Base-by-base conservation (phyloP, 495 filamentous ascomycete species). In the Penicillium waksmanii region DNA sequence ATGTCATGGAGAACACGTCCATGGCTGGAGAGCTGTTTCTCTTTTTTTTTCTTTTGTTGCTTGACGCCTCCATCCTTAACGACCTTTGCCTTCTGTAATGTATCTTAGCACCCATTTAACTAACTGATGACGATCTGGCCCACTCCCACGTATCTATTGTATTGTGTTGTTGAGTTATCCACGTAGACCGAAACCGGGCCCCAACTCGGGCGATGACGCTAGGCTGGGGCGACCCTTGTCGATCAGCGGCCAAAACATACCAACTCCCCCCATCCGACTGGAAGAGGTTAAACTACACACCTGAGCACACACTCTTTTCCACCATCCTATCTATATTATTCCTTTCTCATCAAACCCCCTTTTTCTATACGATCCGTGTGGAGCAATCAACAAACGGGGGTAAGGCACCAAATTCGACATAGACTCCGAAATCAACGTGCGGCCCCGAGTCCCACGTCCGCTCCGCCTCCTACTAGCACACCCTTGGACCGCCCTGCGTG, bases 91-190 rank as follows among this genome's bases (percentile, higher is more conserved):
- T 70, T 79, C 70, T 76, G 70, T 76, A 71, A 56, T 77, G 73
- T 79, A 79, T 75, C 74, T 78, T 79, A 78, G 74, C 74, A 68
- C 73, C 66, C 66, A 76, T 79, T 79, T 78, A 75, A 69, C 69
- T 73, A 67, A 66, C 65, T 68, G 67, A 70, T 68, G 63, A 70
- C 54, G 65, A 69, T 58, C 61, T 65, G 67, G 53, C 40, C 33
- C 19, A 15, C 18, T 27, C 43, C 43, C 17, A 54, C 13, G 19
- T 36, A 19, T 7, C 23, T 38, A n/a, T n/a, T 38, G 36, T n/a
- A 8, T 38, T 38, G 34, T n/a, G 15, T 38, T 38, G 15, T n/a
- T 13, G 36, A n/a, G 36, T 13, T 38, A 12, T 38, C 36, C 36
- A 38, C 36, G 11, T 38, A 38, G 15, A n/a, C 17, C 17, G 34